Evolutionary conservation across 2,329 filamentous ascomycete species (phyloP), one percentile per base, ranked within the genome.

Genomic region (Scytalidium lignicola): DNA sequence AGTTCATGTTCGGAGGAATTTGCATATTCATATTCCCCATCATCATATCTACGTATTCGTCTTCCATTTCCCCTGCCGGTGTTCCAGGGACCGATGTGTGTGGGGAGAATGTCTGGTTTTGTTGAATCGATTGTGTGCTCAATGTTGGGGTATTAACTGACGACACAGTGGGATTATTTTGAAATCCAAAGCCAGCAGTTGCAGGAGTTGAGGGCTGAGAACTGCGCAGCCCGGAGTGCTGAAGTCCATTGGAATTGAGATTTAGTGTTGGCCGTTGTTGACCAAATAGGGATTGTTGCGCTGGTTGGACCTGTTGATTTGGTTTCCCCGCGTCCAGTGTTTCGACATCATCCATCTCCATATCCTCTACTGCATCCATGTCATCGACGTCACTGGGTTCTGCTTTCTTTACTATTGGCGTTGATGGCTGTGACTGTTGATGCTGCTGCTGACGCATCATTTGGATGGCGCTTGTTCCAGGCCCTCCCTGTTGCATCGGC

Each of bases 81-180:
- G 85, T 88, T 40, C 83, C 82, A 17, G 86, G 83, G 45, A 80
- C 76, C 41, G 84, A 87, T 5, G 83, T 83, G 66, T 85, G 80
- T 75, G 75, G 52, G 13, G 64, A 65, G 47, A 66, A 63, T 22
- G 55, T 56, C 20, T 58, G 57, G 29, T 74, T 78, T 40, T 81
- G 78, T 49, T 78, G 74, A 46, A 75, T 78, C 53, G 83, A 74
- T 56, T 90, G 85, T 1, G 89, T 89, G 51, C 86, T 87, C 50
- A 97, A 77, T 0, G 91, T 95, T 0, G 92, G 92, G 0, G 92
- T 97, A 67, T 96, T 97, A 48, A 96, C 92, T 3, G 91, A 96
- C 2, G 93, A 99, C 17, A 97, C 92, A 1, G 91, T 96, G 15
- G 92, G 92, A 66, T 96, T 96, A 67, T 95, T 90, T 65, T 90